Evolutionary conservation across 768 basidiomycete genomes (phyloP).

Genomic region (Lentinula aciculospora): DNA sequence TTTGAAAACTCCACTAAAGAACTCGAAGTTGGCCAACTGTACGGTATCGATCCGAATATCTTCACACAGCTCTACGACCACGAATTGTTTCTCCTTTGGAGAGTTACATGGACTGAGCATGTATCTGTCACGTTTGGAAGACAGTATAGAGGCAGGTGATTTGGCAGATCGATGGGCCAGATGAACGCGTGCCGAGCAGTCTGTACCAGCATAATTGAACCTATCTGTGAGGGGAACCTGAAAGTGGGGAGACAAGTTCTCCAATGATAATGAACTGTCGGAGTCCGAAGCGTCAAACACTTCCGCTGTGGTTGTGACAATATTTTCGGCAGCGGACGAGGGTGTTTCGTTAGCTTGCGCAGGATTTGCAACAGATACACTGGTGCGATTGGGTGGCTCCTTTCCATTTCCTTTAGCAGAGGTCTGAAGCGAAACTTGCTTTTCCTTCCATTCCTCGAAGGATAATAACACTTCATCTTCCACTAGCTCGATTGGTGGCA

Average conservation of each 20-base stretch:
- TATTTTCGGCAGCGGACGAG: slow-evolving; percentile 6
- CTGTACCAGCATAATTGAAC: slow-evolving; percentile 91
- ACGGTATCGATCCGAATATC: slow-evolving; percentile 96
- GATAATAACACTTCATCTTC: slow-evolving; percentile 68
- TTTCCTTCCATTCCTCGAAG: slow-evolving; percentile 87
- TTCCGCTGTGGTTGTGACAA: background rate
- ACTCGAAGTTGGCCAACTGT: slow-evolving; percentile 95
- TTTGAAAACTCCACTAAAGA: slow-evolving; percentile 95
- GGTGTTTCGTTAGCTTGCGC: background rate
- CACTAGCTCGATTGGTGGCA: slow-evolving; percentile 37
- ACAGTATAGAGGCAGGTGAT: slow-evolving; percentile 77
- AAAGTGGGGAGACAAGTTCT: slow-evolving; percentile 52
- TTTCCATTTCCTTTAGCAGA: slow-evolving; percentile 19
- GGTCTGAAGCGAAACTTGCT: slow-evolving; percentile 40
- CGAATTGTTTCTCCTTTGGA: slow-evolving; percentile 58
- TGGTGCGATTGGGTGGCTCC: slow-evolving; percentile 16
- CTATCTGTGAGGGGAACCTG: slow-evolving; percentile 76
- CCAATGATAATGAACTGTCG: slow-evolving; percentile 8
- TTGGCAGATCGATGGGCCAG: slow-evolving; percentile 76
- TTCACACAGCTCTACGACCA: slow-evolving; percentile 95
- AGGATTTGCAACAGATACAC: slow-evolving; percentile 1
- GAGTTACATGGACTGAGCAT: slow-evolving; percentile 90
- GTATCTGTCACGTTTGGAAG: slow-evolving; percentile 87
- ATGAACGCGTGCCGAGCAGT: slow-evolving; percentile 93
- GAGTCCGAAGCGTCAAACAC: background rate